Evolutionary conservation across 164 flowering plant genomes (phyloP).

Genomic region (Santalum album): DNA sequence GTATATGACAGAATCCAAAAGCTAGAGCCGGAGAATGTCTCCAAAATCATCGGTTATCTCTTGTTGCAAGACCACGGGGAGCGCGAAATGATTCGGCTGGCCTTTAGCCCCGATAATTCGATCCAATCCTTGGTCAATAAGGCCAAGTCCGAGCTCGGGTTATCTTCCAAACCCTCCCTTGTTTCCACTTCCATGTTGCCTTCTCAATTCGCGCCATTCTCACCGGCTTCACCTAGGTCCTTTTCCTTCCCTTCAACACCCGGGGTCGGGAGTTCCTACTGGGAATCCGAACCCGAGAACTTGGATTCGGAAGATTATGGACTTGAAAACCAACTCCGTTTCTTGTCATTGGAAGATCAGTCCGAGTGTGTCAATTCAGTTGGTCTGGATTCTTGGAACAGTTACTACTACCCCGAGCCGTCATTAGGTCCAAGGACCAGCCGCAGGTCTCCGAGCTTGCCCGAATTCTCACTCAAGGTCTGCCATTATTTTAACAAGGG

Average conservation of each 20-base stretch:
- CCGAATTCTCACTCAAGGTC: neutral
- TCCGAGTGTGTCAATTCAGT: too few species aligned
- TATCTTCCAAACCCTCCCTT: neutral
- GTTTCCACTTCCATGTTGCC: neutral
- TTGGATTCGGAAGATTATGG: neutral
- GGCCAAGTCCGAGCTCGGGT: neutral
- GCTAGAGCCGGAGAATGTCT: conserved; percentile 25
- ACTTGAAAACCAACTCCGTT: neutral
- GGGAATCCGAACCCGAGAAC: neutral
- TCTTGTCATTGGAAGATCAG: conserved; percentile 12
- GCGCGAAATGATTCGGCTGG: conserved; percentile 5
- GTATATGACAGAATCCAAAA: conserved; percentile 46
- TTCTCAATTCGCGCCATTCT: neutral
- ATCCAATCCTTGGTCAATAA: neutral
- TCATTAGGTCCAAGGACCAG: conserved; percentile 12
- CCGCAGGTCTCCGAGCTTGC: conserved; percentile 22
- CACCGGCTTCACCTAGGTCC: conserved; percentile 12
- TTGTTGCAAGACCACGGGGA: neutral
- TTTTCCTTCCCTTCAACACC: conserved; percentile 13
- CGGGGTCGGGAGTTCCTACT: neutral
- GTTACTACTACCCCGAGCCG: conserved; percentile 12
- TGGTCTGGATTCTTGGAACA: too few species aligned
- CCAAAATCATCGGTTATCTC: neutral
- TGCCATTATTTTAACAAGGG: neutral
- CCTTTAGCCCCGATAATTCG: conserved; percentile 1